Conservation (phyloP, 192 early-diverging fungal species). For the Gorgonomyces haynaldii region DNA sequence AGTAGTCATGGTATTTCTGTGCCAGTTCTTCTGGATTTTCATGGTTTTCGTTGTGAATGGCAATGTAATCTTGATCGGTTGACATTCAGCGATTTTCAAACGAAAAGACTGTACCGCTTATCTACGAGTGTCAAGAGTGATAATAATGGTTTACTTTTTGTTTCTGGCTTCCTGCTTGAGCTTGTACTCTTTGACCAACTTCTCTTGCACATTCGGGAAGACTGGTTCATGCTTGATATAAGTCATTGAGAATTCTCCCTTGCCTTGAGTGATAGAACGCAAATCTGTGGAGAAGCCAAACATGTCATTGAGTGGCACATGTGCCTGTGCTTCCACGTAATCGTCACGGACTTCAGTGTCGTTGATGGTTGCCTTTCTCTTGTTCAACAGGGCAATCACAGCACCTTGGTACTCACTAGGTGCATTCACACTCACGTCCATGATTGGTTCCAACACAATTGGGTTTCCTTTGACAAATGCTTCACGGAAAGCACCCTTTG, state of each 20-base stretch:
- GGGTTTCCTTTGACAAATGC: constrained; percentile 72
- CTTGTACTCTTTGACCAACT: constrained; percentile 78
- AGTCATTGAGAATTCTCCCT: constrained; percentile 98
- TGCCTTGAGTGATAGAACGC: constrained; percentile 71
- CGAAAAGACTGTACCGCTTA: too few relatives aligned
- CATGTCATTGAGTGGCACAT: constrained; percentile 96
- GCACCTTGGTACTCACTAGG: constrained; percentile 83
- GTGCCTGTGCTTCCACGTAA: constrained; percentile 70
- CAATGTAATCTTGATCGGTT: too few relatives aligned
- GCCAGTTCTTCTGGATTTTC: too few relatives aligned
- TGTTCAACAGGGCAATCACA: constrained; percentile 86
- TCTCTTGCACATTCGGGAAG: constrained; percentile 61
- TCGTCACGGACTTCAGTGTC: constrained; percentile 90
- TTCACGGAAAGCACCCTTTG: constrained; percentile 66
- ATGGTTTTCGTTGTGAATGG: too few relatives aligned
- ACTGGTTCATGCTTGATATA: constrained; percentile 78
- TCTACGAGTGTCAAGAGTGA: too few relatives aligned
- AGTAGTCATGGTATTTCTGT: too few relatives aligned
- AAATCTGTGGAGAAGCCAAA: constrained; percentile 97
- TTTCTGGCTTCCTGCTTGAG: constrained; percentile 37
- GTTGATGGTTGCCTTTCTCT: constrained; percentile 90
- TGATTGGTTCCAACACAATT: constrained; percentile 86
- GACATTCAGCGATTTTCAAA: too few relatives aligned
- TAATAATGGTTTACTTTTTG: constrained; percentile 6
- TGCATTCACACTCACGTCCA: constrained; percentile 84